Conservation (phyloP, 768 basidiomycete species). For the Tricholoma matsutake region DNA sequence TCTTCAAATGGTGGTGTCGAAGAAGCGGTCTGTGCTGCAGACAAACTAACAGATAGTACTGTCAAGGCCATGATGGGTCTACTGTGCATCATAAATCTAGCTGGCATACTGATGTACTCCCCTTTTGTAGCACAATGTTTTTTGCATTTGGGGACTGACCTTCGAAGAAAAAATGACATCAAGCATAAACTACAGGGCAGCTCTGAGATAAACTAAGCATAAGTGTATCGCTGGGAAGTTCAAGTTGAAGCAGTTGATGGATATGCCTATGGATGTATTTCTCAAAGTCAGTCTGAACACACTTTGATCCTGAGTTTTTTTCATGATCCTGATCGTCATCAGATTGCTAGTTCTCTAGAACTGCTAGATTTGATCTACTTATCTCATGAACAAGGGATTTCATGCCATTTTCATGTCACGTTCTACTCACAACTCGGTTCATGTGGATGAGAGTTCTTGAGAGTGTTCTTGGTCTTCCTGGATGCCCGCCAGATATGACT, state of each 20-base stretch:
- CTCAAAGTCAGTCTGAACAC: conserved; percentile 21
- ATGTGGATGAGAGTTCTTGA: conserved; percentile 3
- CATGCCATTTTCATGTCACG: conserved; percentile 7
- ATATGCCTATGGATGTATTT: conserved; percentile 26
- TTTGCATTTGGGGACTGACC: background rate
- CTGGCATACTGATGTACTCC: too few relatives aligned
- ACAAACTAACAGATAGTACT: too few relatives aligned
- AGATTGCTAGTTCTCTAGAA: conserved; percentile 1
- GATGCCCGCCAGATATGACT: conserved; percentile 22
- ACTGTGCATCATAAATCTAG: too few relatives aligned
- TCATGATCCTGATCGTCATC: background rate
- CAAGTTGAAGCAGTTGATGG: conserved; percentile 12
- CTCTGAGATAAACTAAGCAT: background rate
- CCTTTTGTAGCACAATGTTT: background rate
- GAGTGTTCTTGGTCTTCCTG: conserved; percentile 14
- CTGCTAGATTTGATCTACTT: conserved; percentile 3
- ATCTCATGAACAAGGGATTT: conserved; percentile 3
- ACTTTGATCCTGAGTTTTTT: background rate
- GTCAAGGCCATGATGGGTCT: too few relatives aligned
- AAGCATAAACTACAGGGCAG: background rate
- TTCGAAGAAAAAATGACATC: too few relatives aligned
- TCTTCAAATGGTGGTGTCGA: too few relatives aligned
- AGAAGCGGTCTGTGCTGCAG: too few relatives aligned
- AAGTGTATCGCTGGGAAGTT: conserved; percentile 19
- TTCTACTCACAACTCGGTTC: background rate